A percentile compares a stretch with the other conserved stretches of the same genome.
Evolutionary conservation across 2,329 filamentous ascomycete genomes (phyloP).

Genomic region (Tolypocladium cylindrosporum): DNA sequence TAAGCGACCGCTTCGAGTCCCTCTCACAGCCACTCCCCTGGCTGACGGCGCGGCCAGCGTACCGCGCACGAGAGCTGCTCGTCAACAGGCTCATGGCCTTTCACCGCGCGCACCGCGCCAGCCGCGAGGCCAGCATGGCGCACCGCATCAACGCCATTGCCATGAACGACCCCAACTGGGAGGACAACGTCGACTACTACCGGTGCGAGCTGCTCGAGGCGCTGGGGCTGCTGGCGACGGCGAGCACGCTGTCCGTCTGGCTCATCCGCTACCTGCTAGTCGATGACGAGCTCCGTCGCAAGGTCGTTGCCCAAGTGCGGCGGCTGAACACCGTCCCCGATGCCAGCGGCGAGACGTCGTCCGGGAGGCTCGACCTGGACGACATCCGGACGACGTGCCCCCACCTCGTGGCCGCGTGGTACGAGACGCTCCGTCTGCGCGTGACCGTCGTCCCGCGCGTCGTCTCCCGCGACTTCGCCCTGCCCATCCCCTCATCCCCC

Average conservation of each 20-base stretch:
- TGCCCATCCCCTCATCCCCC: slow-evolving; percentile 8
- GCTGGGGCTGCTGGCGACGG: slow-evolving; percentile 18
- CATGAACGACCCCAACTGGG: slow-evolving; percentile 17
- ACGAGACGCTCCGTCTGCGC: slow-evolving; percentile 20
- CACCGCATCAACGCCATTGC: slow-evolving; percentile 20
- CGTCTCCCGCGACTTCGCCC: slow-evolving; percentile 16
- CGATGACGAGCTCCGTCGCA: slow-evolving; percentile 7
- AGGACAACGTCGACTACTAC: slow-evolving; percentile 20
- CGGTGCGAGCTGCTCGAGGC: slow-evolving; percentile 21
- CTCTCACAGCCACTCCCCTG: slow-evolving; percentile 15
- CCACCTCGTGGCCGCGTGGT: slow-evolving; percentile 19
- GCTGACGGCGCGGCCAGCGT: slow-evolving; percentile 15
- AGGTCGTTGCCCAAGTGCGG: slow-evolving; percentile 14
- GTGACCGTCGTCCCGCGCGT: slow-evolving; percentile 20
- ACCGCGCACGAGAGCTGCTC: slow-evolving; percentile 16
- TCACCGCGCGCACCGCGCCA: slow-evolving; percentile 13
- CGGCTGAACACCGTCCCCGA: slow-evolving; percentile 5
- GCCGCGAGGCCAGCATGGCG: slow-evolving; percentile 12
- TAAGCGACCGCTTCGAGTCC: slow-evolving; percentile 18
- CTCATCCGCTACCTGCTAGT: slow-evolving; percentile 17
- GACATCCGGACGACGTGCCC: slow-evolving; percentile 16
- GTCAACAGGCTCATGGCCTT: slow-evolving; percentile 13
- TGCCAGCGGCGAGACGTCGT: neutral
- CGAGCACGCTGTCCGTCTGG: slow-evolving; percentile 20
- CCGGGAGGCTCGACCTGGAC: slow-evolving; percentile 8